Percentiles rank a stretch among this genome's conserved stretches.
phyloP scores from a whole-genome alignment of 345 rosid species.

The Aethionema arabicum region DNA sequence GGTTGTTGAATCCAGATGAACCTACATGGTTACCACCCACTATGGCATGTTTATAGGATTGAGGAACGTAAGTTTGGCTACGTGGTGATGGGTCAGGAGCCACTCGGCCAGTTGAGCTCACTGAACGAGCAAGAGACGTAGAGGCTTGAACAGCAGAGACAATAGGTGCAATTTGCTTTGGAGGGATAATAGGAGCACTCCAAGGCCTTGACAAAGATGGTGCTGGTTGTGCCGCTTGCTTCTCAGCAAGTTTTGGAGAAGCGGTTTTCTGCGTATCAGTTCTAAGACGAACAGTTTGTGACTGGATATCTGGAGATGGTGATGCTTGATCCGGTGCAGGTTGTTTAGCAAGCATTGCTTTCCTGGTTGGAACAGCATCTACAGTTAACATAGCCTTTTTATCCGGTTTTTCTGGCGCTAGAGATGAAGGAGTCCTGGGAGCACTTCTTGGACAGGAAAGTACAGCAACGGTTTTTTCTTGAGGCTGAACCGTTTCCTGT shows the following conservation, averaged over 20 bases:
- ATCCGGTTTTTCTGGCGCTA: slow-evolving; percentile 48
- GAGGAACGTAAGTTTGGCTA: slow-evolving; percentile 58
- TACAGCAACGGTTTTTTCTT: slow-evolving; percentile 50
- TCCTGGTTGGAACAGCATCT: slow-evolving; percentile 42
- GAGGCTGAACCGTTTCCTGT: slow-evolving; percentile 42
- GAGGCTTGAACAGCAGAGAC: slow-evolving; percentile 58
- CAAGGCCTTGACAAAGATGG: slow-evolving; percentile 73
- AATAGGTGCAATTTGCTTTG: slow-evolving; percentile 49
- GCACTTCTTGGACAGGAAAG: slow-evolving; percentile 52
- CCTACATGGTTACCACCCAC: slow-evolving; percentile 45
- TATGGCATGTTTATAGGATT: slow-evolving; percentile 78
- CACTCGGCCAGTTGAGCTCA: slow-evolving; percentile 71
- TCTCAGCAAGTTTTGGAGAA: slow-evolving; percentile 47
- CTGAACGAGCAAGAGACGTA: slow-evolving; percentile 64
- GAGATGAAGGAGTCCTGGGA: slow-evolving; percentile 37
- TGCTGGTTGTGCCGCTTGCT: slow-evolving; percentile 41
- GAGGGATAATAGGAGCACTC: slow-evolving; percentile 72
- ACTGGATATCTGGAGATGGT: slow-evolving; percentile 35
- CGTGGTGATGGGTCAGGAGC: slow-evolving; percentile 56
- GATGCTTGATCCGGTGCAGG: slow-evolving; percentile 49
- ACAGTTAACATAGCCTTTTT: slow-evolving; percentile 36
- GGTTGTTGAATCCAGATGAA: slow-evolving; percentile 41
- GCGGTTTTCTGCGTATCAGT: slow-evolving; percentile 48
- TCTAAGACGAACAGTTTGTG: slow-evolving; percentile 40
- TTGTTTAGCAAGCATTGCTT: slow-evolving; percentile 38